Base-by-base conservation (phyloP, 768 basidiomycete genomes). In the Lenzites betulinus region DNA sequence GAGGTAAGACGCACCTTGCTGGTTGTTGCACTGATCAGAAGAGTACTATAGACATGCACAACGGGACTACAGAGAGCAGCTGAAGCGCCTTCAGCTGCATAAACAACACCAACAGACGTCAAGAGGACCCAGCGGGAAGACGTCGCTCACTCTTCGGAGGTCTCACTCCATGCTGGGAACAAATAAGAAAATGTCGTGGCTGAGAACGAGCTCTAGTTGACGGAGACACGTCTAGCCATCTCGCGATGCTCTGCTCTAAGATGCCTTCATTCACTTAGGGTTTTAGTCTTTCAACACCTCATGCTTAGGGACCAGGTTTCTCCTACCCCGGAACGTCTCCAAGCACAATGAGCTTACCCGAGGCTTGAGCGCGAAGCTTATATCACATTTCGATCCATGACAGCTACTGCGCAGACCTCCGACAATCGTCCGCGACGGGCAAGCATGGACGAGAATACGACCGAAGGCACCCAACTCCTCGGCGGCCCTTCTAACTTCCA, bases 101-200 rank as follows among this genome's bases (percentile, higher is more conserved):
- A 11, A 5, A 33, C 11, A 33, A 11, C 30, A 11, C 30, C 11
- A 22, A 2, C 20, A 25, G 44, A 25, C 44, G 44, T 46, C 44
- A 46, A 46, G 44, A 13, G 44, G 6, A 55, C 47, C 28, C n/a
- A 22, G 7, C 64, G 64, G 64, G 47, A 38, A 51, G 51, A 54
- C 51, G 43, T 64, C 64, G 64, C 64, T 64, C 46, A 8, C 64
- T 58, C 42, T 47, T 64, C 64, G 64, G 64, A 43, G 42, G 42
- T 64, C 59, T 42, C 59, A 58, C 64, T 54, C 64, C 64, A 64
- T 48, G 56, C 36, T 51, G 36, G 51, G 42, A 51, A 51, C 22
- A 22, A 38, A 23, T 12, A 11, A 51, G 35, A 20, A 1, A 3
- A 2, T 38, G 36, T 51, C 38, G 7, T 15, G 25, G 12, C 13